Evolutionary conservation across 768 basidiomycete genomes (phyloP).

Genomic region (Chiua virens): DNA sequence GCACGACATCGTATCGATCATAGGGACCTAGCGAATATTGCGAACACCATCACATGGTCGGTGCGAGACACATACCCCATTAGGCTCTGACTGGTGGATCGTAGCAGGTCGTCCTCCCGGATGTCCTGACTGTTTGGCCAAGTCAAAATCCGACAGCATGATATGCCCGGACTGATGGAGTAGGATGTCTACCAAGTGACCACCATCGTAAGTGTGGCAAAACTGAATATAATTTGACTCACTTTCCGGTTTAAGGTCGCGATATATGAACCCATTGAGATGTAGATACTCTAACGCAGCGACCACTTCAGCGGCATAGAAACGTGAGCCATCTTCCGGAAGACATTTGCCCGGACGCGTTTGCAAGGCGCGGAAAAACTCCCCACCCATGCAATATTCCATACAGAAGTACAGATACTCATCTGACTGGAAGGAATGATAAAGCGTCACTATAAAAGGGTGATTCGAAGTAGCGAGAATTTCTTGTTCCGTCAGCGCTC

Average conservation of each 20-base stretch:
- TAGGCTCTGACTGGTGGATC: constrained; percentile 81
- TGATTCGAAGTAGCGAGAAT: constrained; percentile 98
- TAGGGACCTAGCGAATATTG: constrained; percentile 59
- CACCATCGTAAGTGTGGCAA: constrained; percentile 2
- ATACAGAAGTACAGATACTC: constrained; percentile 98
- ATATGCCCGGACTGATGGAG: constrained; percentile 98
- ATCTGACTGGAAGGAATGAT: constrained; percentile 99
- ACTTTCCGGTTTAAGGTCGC: constrained; percentile 99
- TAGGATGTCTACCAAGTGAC: constrained; percentile 73
- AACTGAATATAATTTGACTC: constrained; percentile 36
- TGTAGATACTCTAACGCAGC: constrained; percentile 98
- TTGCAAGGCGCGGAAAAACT: constrained; percentile 98
- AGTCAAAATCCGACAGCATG: constrained; percentile 99
- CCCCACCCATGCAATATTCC: constrained; percentile 99
- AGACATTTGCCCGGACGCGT: constrained; percentile 96
- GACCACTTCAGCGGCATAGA: constrained; percentile 98
- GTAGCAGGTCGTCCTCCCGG: constrained; percentile 83
- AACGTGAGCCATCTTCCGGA: constrained; percentile 90
- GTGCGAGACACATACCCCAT: constrained; percentile 63
- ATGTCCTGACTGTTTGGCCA: constrained; percentile 92
- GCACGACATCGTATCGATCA: constrained; percentile 96
- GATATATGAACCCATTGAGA: constrained; percentile 99
- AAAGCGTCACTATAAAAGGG: constrained; percentile 98
- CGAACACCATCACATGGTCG: constrained; percentile 1
- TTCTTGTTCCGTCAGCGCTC: constrained; percentile 97